A percentile compares a stretch with the other conserved stretches of the same genome.
These are phyloP conservation scores for Aspergillus mulundensis DNA, from an alignment of 495 filamentous ascomycete genomes.

Conservation along the genomic window DNA sequence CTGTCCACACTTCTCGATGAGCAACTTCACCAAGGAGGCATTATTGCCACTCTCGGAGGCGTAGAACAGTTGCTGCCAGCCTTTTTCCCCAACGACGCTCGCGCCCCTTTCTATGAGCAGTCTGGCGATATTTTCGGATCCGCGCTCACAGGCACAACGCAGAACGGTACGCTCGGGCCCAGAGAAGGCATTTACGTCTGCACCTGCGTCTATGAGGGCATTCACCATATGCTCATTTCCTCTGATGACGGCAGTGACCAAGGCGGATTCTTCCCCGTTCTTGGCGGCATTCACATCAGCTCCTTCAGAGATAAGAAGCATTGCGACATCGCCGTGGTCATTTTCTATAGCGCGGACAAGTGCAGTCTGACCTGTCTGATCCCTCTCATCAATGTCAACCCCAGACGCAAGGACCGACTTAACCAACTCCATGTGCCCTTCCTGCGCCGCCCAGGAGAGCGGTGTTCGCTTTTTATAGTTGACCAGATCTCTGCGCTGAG, in stretches of 20 bases:
- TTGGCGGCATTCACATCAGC: conserved; percentile 5
- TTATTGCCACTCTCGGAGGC: too few species aligned
- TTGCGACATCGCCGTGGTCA: background rate
- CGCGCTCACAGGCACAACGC: too few species aligned
- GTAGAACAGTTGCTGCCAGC: too few species aligned
- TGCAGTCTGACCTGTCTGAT: background rate
- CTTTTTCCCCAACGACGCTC: too few species aligned
- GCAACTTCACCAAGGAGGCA: too few species aligned
- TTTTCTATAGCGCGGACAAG: conserved; percentile 8
- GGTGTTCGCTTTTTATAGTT: conserved; percentile 16
- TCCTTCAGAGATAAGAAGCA: conserved; percentile 1
- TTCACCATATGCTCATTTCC: background rate
- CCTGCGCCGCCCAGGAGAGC: conserved; percentile 20
- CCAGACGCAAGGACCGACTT: conserved; percentile 18
- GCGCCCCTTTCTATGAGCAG: too few species aligned
- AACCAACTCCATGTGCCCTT: conserved; percentile 12
- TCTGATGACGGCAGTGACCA: background rate
- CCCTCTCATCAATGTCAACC: background rate
- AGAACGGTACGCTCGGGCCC: too few species aligned
- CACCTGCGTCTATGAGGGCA: background rate
- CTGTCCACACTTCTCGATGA: background rate
- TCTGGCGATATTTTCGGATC: too few species aligned
- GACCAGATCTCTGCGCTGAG: conserved; percentile 7
- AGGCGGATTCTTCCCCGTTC: conserved; percentile 9
- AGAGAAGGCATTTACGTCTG: background rate